Percentiles rank a stretch among this genome's conserved stretches.
Evolutionary conservation across 2,329 filamentous ascomycete species (phyloP).

Genomic region (Neofusicoccum cordaticola): DNA sequence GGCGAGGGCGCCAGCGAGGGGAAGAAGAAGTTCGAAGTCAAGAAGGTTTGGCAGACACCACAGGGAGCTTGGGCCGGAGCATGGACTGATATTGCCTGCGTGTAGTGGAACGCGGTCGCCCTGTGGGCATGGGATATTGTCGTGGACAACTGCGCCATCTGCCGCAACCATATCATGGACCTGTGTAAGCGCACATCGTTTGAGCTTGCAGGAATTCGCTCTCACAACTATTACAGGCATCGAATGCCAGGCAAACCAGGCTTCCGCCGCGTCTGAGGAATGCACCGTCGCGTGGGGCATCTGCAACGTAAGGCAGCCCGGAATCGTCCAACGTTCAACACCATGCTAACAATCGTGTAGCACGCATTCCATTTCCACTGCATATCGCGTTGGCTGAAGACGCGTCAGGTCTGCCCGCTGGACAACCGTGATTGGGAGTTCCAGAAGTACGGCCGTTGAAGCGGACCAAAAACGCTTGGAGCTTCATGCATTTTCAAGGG

Average conservation of each 20-base stretch:
- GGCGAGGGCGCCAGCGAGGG: constrained; percentile 41
- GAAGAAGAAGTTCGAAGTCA: constrained; percentile 97
- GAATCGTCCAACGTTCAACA: not conserved
- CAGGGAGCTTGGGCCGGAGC: not conserved
- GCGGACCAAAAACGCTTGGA: not conserved
- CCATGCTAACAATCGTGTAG: constrained; percentile 47
- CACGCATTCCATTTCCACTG: constrained; percentile 99
- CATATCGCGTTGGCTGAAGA: constrained; percentile 98
- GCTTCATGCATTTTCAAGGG: not conserved
- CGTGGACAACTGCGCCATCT: constrained; percentile 99
- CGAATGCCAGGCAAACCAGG: constrained; percentile 98
- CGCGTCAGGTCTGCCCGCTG: constrained; percentile 94
- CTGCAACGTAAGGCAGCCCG: constrained; percentile 75
- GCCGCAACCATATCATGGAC: constrained; percentile 99
- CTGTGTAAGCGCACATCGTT: constrained; percentile 63
- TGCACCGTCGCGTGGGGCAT: constrained; percentile 99
- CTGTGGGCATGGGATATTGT: constrained; percentile 99
- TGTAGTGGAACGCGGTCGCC: constrained; percentile 94
- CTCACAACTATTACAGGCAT: constrained; percentile 60
- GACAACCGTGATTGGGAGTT: constrained; percentile 99
- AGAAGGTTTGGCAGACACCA: constrained; percentile 67
- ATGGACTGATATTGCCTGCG: not conserved
- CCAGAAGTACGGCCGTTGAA: constrained; percentile 85
- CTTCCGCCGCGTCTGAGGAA: constrained; percentile 93
- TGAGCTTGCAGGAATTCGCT: constrained; percentile 16